A percentile compares a stretch with the other conserved stretches of the same genome.
Evolutionary conservation across 2,329 filamentous ascomycete species (phyloP).

Genomic region (Colletotrichum sp.): DNA sequence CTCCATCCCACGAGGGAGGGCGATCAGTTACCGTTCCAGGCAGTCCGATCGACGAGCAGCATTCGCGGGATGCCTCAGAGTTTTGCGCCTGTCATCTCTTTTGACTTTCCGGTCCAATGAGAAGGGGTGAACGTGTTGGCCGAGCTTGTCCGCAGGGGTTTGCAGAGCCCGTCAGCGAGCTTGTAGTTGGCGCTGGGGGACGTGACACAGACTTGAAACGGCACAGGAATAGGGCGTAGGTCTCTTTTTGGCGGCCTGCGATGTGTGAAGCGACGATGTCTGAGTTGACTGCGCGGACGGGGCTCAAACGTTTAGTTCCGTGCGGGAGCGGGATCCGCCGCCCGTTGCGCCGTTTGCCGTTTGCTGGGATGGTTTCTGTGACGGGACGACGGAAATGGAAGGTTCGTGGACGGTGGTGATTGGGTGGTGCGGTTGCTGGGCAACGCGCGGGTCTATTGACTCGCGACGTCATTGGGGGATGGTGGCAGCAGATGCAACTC

Average conservation of each 20-base stretch:
- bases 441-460: conserved; percentile 30
- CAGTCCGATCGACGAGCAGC: neutral
- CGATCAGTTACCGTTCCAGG: neutral
- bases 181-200: neutral
- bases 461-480: conserved; percentile 33
- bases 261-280: neutral
- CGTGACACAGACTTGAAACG: conserved; percentile 13
- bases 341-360: neutral
- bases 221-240: neutral
- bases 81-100: neutral
- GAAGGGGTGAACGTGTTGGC: neutral
- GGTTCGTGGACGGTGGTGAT: neutral
- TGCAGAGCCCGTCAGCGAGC: neutral
- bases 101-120: neutral
- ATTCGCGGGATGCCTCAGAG: neutral
- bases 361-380: neutral
- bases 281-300: neutral
- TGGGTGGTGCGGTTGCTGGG: conserved; percentile 29
- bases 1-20: neutral
- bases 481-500: neutral
- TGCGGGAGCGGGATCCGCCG: neutral
- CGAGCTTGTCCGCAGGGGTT: neutral
- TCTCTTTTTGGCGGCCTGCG: neutral
- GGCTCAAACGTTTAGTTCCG: neutral
- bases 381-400: neutral